Evolutionary conservation across 768 basidiomycete species (phyloP), one percentile per base, ranked within the genome.

Genomic region (Mycena rebaudengoi): DNA sequence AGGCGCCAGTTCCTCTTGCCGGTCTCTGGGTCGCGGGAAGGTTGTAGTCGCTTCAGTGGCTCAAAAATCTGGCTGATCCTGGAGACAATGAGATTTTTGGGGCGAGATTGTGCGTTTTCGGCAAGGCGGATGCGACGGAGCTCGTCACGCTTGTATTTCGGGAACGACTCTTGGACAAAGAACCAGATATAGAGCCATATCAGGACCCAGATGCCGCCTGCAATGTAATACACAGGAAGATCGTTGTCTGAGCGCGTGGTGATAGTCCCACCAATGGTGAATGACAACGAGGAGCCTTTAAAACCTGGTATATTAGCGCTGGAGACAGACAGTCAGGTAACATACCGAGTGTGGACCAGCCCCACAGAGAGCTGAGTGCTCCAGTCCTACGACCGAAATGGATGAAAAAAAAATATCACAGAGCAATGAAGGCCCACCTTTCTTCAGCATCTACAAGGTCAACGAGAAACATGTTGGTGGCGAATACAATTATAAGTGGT

Each of bases 81-180:
- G 35, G 14, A 20, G 4, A 30, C 7, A 16, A 16, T 23, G n/a
- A 33, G 23, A 10, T 29, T 16, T 23, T 29, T 10, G 26, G 21
- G 6, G 29, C 26, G 12, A 35, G n/a, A n/a, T n/a, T n/a, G 5
- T 48, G 37, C n/a, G 57, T 8, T 7, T n/a, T 28, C 13, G 13
- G 50, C 43, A 11, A 44, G 50, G n/a, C n/a, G n/a, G 8, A 14
- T 13, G 20, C 48, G 49, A 6, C 39, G 57, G 32, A 60, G 50
- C 44, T 46, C 56, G 56, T 59, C 63, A 35, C 63, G 63, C 37
- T 59, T 64, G 50, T 53, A 28, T 30, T 59, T 59, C 8, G 63
- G 63, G 56, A 58, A 64, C 8, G 56, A 64, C 26, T 64, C 62
- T 12, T 55, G 62, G 25, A 64, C 23, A 7, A 59, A 13, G 25